Evolutionary conservation across 805 yeast genomes (phyloP).

Genomic region (Candida broadrunensis): DNA sequence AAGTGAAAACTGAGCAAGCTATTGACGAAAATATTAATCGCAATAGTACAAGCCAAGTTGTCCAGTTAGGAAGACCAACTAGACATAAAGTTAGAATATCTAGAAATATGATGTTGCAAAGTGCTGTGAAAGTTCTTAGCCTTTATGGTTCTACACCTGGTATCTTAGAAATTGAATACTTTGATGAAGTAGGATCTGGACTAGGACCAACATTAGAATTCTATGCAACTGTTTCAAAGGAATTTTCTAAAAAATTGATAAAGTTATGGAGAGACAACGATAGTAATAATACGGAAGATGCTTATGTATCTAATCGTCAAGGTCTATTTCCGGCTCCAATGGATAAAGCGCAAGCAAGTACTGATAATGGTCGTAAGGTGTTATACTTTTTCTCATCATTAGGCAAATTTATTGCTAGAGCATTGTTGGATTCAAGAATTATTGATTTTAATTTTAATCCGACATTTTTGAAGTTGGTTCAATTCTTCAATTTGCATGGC

Average conservation of each 20-base stretch:
- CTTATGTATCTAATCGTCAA: constrained; percentile 36
- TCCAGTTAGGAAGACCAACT: constrained; percentile 67
- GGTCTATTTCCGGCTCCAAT: constrained; percentile 80
- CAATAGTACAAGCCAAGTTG: constrained; percentile 5
- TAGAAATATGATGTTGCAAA: constrained; percentile 64
- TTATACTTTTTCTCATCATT: constrained; percentile 58
- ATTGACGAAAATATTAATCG: constrained; percentile 25
- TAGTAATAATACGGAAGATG: constrained; percentile 14
- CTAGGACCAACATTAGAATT: constrained; percentile 95
- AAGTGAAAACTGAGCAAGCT: constrained; percentile 40
- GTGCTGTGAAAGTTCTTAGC: constrained; percentile 76
- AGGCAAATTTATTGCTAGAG: constrained; percentile 84
- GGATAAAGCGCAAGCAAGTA: constrained; percentile 16
- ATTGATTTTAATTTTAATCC: constrained; percentile 78
- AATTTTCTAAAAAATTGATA: constrained; percentile 56
- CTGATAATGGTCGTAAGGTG: constrained; percentile 38
- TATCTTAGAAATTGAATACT: constrained; percentile 80
- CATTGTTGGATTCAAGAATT: constrained; percentile 82
- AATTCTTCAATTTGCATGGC: constrained; percentile 23
- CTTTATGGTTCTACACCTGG: constrained; percentile 78
- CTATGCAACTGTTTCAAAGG: constrained; percentile 75
- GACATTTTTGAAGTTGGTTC: constrained; percentile 62
- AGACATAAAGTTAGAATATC: constrained; percentile 79
- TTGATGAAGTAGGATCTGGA: constrained; percentile 93
- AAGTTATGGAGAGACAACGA: constrained; percentile 64